Base-by-base conservation (phyloP, 805 yeast genomes). In the Ogataea polymorpha region DNA sequence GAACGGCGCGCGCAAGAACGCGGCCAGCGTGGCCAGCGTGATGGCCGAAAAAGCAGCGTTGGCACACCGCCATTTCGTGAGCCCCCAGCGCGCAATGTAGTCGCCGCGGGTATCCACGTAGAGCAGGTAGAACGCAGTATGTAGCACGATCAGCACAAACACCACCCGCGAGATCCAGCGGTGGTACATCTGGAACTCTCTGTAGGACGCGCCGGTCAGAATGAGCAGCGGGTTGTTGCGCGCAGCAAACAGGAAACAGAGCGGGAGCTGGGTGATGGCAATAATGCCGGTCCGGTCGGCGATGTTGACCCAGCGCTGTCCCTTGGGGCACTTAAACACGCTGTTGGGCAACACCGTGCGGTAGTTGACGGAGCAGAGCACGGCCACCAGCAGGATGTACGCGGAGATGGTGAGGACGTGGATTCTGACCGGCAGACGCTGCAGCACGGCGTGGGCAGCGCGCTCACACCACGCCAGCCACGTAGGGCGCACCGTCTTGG, bases 201-300 rank as follows among this genome's bases (percentile, higher is more conserved):
- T 49, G 39, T 62, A 63, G 4, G 68, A 58, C 35, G 62, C 45
- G 1, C 71, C 69, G 3, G 68, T 63, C 2, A 61, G 20, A n/a
- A 45, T 36, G 10, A 55, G 42, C 9, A 63, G 44, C 16, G 63
- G 44, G 41, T 66, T 65, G 32, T 63, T 65, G 47, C 72, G 50
- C 0, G 67, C 52, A n/a, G 68, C 51, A 45, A 67, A 66, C 25
- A 60, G 37, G 40, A 59, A 59, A 6, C 63, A 44, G 21, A 67
- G 36, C 6, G 72, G 72, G 15, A 67, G 41, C 40, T 67, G 71
- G 23, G 53, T 53, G 1, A 64, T 63, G 2, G 72, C 70, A 20
- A 73, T 48, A 5, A 72, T 73, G 1, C 77, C 79, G 0, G 73
- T 59, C 50, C 78, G 58, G 52, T 74, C 77, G 3, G 74, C 77